These are phyloP conservation scores for Aaosphaeria pasadenensis DNA, from an alignment of 2,329 filamentous ascomycete genomes.

Conservation along the genomic window DNA sequence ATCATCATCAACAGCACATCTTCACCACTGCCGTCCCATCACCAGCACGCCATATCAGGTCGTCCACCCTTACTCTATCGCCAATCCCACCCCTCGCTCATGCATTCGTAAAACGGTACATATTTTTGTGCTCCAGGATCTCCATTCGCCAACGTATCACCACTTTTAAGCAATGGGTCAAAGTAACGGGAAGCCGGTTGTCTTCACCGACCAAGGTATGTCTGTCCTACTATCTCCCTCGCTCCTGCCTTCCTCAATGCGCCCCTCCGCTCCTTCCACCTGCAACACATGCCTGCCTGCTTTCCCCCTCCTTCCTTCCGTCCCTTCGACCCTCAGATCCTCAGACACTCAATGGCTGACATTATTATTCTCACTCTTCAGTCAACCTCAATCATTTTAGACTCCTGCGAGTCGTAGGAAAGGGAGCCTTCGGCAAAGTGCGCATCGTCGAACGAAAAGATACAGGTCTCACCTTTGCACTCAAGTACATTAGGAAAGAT, in stretches of 20 bases:
- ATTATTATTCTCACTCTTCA: slow-evolving; percentile 39
- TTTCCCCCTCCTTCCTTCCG: neutral
- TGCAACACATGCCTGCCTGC: neutral
- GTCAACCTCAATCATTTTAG: slow-evolving; percentile 98
- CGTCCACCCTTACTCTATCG: too few relatives aligned
- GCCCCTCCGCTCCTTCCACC: neutral
- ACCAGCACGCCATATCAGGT: too few relatives aligned
- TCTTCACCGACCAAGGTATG: slow-evolving; percentile 89
- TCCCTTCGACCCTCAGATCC: neutral
- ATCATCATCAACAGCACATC: too few relatives aligned
- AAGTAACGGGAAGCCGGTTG: slow-evolving; percentile 88
- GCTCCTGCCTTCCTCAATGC: neutral
- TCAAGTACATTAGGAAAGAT: slow-evolving; percentile 99
- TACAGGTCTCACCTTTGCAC: slow-evolving; percentile 85
- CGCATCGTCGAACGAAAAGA: slow-evolving; percentile 98
- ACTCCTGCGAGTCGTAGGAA: slow-evolving; percentile 89
- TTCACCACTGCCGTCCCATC: too few relatives aligned
- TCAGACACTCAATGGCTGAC: slow-evolving; percentile 1
- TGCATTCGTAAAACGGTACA: too few relatives aligned
- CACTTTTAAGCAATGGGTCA: slow-evolving; percentile 70
- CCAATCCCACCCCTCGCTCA: too few relatives aligned
- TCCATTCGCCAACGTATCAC: too few relatives aligned
- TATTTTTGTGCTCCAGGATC: too few relatives aligned
- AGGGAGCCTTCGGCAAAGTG: slow-evolving; percentile 97
- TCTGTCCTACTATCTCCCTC: slow-evolving; percentile 10